These are phyloP conservation scores for Polyporus tsugae DNA, from an alignment of 1,284 basidiomycete genomes.

Conservation along the genomic window DNA sequence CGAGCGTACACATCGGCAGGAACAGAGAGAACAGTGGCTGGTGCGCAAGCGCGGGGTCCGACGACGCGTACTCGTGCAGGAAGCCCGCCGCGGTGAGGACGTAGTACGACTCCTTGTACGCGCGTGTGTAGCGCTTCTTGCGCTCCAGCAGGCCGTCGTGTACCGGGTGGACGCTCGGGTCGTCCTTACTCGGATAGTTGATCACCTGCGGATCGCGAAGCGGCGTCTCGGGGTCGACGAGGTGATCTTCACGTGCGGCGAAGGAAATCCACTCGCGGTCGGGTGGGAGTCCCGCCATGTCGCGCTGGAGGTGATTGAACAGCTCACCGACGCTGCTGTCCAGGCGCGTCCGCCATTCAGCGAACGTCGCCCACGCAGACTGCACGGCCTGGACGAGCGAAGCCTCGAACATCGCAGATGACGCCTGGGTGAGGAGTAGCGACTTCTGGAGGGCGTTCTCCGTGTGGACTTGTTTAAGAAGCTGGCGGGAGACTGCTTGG, in stretches of 20 bases:
- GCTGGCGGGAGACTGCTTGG: slow-evolving; percentile 84
- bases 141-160: slow-evolving; percentile 94
- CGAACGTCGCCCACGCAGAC: slow-evolving; percentile 96
- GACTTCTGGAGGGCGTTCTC: slow-evolving; percentile 98
- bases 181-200: slow-evolving; percentile 93
- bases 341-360: slow-evolving; percentile 96
- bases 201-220: slow-evolving; percentile 84
- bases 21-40: slow-evolving; percentile 91
- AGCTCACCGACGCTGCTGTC: slow-evolving; percentile 82
- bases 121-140: slow-evolving; percentile 96
- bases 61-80: slow-evolving; percentile 90
- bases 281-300: slow-evolving; percentile 88
- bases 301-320: slow-evolving; percentile 78
- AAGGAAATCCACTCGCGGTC: slow-evolving; percentile 98
- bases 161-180: slow-evolving; percentile 88
- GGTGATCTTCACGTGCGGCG: slow-evolving; percentile 92
- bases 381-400: slow-evolving; percentile 96
- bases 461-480: slow-evolving; percentile 94
- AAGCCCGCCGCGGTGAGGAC: slow-evolving; percentile 96
- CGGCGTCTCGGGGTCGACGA: slow-evolving; percentile 96
- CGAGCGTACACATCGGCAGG: slow-evolving; percentile 95
- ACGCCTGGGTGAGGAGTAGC: slow-evolving; percentile 99
- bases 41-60: slow-evolving; percentile 75
- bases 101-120: slow-evolving; percentile 90
- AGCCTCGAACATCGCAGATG: slow-evolving; percentile 97